Evolutionary conservation across 306 rosid genomes (phyloP), one percentile per base, ranked within the genome.

Genomic region (Begonia peltatifolia): DNA sequence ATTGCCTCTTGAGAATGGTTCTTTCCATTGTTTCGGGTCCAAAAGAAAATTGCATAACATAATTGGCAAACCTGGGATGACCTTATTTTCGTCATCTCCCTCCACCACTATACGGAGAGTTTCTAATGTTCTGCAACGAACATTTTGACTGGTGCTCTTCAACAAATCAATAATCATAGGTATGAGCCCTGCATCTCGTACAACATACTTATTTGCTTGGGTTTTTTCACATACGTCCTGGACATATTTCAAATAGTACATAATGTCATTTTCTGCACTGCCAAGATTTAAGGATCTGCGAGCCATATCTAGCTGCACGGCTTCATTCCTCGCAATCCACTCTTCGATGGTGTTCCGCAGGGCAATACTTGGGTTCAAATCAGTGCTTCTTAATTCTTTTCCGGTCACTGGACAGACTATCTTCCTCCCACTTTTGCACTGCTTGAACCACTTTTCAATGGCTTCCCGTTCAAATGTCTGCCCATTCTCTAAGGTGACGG

Each of bases 271-370:
- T 56, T 83, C 99, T 52, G 95, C 71, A 67, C 82, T 71, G 62
- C 69, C 84, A 63, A 66, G 46, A 69, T 79, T 86, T 63, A 92
- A 65, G 3, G 88, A 75, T 42, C 72, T 78, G 42, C 96, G 79
- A 71, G 96, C 93, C 76, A 81, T 73, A 63, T 92, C 99, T 63
- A 92, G 84, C 82, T 92, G 99, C 54, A 78, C 93, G 54, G 94
- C 81, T 75, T 83, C 94, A 64, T 92, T 92, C 77, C 99, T 92
- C 5, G 94, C 74, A 73, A 73, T 92, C 99, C 99, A 92, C 79
- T 92, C 99, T 70, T 92, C 99, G 58, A 92, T 86, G 67, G 99
- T 92, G 87, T 92, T 86, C 14, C 96, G 81, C 76, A 92, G 56
- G 63, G 99, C 99, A 64, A 83, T 81, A 68, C 99, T 92, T 36